Evolutionary conservation across 306 rosid species (phyloP), one percentile per base, ranked within the genome.

Genomic region (Ormosia emarginata): DNA sequence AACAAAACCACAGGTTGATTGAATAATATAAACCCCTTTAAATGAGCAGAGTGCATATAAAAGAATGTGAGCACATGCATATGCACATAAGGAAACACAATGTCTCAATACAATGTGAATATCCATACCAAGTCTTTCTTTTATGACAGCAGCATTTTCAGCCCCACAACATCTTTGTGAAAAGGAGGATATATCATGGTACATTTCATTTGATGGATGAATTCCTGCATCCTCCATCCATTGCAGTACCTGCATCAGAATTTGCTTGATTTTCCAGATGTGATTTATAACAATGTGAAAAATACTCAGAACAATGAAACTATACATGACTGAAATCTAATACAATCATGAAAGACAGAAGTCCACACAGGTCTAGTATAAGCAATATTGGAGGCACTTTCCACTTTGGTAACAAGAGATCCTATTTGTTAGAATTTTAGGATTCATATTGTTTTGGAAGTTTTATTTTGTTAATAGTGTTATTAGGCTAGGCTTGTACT

Each of bases 211-310:
- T 15, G 97, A 87, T 50, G 99, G 99, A 79, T 74, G 89, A 83
- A 93, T 77, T 82, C 97, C 95, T 0, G 93, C 90, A 78, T 93
- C 99, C 78, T 86, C 90, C 99, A 95, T 95, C 99, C 99, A 95
- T 47, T 90, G 90, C 81, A 95, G 82, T 39, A 93, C 98, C 98
- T 93, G 88, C 71, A 36, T n/a, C 32, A 78, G 53, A 68, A 43
- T 46, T 76, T 50, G 39, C 58, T 50, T 55, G 41, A 62, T 78
- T 78, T 74, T 78, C 29, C 79, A 44, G 61, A 55, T 55, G 14
- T 50, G 41, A 11, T 81, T 53, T 55, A 43, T 80, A 66, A 53
- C 71, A 83, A 66, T 2, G 37, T 24, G 30, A 67, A 77, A 71
- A 77, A 71, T 67, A 67, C 56, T 57, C 11, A 37, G 70, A 52